phyloP scores from a whole-genome alignment of 805 yeast species.

The Candida golubevii region DNA sequence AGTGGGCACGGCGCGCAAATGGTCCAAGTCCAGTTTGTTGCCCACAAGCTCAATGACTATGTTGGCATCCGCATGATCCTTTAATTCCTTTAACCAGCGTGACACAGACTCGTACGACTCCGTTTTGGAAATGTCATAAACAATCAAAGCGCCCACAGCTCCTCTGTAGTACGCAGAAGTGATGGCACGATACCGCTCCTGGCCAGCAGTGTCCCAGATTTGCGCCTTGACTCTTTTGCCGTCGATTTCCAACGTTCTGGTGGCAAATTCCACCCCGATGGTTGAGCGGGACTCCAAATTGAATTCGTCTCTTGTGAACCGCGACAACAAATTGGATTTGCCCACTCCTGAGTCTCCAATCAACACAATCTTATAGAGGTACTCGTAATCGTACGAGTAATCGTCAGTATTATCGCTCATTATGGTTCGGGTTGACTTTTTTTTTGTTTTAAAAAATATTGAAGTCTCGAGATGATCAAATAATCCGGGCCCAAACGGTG shows the following conservation, averaged over 20 bases:
- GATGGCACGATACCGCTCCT: constrained; percentile 96
- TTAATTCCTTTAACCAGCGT: constrained; percentile 87
- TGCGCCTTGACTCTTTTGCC: constrained; percentile 84
- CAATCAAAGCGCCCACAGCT: constrained; percentile 95
- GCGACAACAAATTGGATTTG: constrained; percentile 85
- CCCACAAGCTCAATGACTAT: constrained; percentile 93
- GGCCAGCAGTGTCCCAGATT: constrained; percentile 99
- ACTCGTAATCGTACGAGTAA: constrained; percentile 72
- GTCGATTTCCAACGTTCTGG: constrained; percentile 85
- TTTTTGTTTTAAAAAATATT: not conserved
- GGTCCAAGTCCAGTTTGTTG: constrained; percentile 86
- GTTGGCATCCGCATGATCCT: constrained; percentile 90
- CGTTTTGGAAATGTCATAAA: constrained; percentile 90
- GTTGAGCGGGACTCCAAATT: constrained; percentile 91
- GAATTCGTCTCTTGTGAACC: constrained; percentile 95
- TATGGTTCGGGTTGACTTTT: not conserved
- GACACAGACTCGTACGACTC: constrained; percentile 81
- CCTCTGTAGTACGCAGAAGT: constrained; percentile 97
- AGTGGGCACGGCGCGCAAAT: constrained; percentile 93
- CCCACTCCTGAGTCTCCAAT: constrained; percentile 98
- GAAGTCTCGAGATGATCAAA: too few species aligned
- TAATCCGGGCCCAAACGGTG: not conserved
- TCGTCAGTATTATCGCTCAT: constrained; percentile 39
- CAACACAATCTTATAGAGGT: constrained; percentile 85
- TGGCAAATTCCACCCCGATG: constrained; percentile 97